These are phyloP conservation scores for Podospora tetraspora DNA, from an alignment of 495 filamentous ascomycete species.

Conservation along the genomic window DNA sequence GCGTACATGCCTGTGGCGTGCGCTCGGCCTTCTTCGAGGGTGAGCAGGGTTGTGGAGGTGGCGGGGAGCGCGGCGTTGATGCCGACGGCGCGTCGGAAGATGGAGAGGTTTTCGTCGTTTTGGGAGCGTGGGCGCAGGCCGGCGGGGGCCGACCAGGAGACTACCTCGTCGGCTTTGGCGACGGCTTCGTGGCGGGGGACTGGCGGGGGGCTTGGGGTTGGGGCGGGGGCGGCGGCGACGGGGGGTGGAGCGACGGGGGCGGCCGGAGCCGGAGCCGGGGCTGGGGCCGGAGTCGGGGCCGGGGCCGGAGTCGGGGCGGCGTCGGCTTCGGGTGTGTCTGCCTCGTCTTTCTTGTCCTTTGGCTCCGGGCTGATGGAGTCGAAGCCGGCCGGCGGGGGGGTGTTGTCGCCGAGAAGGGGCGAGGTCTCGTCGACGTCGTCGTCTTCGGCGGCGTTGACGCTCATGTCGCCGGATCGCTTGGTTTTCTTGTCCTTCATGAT, in stretches of 20 bases:
- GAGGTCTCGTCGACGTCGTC: slow-evolving; percentile 4
- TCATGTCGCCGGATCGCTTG: not conserved
- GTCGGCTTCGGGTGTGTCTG: not conserved
- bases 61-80: slow-evolving; percentile 32
- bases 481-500: not conserved
- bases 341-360: not conserved
- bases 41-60: slow-evolving; percentile 19
- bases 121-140: slow-evolving; percentile 34
- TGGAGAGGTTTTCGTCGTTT: slow-evolving; percentile 43
- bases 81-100: slow-evolving; percentile 40
- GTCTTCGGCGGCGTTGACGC: not conserved
- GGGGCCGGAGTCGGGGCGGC: not conserved
- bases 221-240: not conserved
- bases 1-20: slow-evolving; percentile 37
- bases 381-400: not conserved
- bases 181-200: slow-evolving; percentile 6
- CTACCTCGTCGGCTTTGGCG: slow-evolving; percentile 20
- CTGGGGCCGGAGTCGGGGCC: not conserved
- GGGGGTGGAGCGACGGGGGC: not conserved
- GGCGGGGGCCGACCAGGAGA: slow-evolving; percentile 37
- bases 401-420: not conserved
- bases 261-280: not conserved
- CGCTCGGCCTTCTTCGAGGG: slow-evolving; percentile 38
- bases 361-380: slow-evolving; percentile 4
- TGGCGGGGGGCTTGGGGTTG: slow-evolving; percentile 5